Conservation (phyloP, 768 basidiomycete species). For the Hygrocybe coccinea region DNA sequence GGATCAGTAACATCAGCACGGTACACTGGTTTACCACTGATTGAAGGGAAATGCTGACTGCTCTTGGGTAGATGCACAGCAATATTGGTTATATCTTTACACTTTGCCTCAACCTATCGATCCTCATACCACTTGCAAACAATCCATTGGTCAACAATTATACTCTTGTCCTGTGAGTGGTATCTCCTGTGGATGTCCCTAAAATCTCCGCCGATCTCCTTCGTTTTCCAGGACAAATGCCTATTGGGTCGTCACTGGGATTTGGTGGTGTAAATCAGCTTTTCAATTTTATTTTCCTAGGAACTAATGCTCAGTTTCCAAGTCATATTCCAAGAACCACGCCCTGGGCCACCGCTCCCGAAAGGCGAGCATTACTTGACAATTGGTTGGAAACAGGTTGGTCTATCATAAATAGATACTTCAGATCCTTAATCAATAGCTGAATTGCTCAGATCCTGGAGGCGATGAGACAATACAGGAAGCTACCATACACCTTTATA, state of each 20-base stretch:
- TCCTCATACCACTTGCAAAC: conserved; percentile 57
- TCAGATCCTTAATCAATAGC: not conserved
- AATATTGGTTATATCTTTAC: conserved; percentile 71
- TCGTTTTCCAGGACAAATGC: conserved; percentile 49
- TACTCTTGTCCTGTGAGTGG: conserved; percentile 61
- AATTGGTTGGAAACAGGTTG: conserved; percentile 83
- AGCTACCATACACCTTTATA: conserved; percentile 75
- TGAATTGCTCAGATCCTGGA: conserved; percentile 58
- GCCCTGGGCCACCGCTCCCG: conserved; percentile 75
- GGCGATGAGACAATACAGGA: conserved; percentile 68
- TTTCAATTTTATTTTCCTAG: not conserved
- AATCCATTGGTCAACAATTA: conserved; percentile 72
- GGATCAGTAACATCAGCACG: conserved; percentile 80
- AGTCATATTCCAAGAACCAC: conserved; percentile 82
- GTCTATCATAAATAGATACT: conserved; percentile 2
- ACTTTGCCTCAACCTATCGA: conserved; percentile 60
- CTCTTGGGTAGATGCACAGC: conserved; percentile 53
- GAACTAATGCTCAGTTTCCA: not conserved
- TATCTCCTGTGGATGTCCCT: not conserved
- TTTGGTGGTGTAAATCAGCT: conserved; percentile 76
- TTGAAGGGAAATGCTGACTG: not conserved
- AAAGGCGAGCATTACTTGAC: conserved; percentile 73
- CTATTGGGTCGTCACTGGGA: conserved; percentile 75
- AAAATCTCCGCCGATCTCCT: not conserved
- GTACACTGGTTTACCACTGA: conserved; percentile 33